Conservation (phyloP, 2,329 filamentous ascomycete species). For the Fusarium beomiforme region DNA sequence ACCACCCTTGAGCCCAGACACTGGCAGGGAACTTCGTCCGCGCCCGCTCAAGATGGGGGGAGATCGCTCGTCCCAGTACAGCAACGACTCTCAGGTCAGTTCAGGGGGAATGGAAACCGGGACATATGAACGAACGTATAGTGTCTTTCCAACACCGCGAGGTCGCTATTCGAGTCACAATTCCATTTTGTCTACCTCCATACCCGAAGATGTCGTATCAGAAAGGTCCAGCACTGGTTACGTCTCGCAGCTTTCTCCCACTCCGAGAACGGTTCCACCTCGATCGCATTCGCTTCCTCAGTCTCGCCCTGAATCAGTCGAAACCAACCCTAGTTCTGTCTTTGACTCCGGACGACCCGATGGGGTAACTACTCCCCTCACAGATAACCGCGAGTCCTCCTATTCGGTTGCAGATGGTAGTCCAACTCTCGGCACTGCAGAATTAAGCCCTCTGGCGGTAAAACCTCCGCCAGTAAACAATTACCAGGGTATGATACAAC, state of each 20-base stretch:
- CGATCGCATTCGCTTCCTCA: slow-evolving; percentile 26
- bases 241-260: slow-evolving; percentile 28
- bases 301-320: slow-evolving; percentile 41
- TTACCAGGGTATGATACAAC: slow-evolving; percentile 26
- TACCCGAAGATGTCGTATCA: slow-evolving; percentile 42
- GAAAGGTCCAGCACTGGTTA: slow-evolving; percentile 28
- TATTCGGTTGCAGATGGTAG: slow-evolving; percentile 37
- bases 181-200: slow-evolving; percentile 40
- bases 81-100: slow-evolving; percentile 37
- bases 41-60: slow-evolving; percentile 32
- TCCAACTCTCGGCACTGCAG: slow-evolving; percentile 38
- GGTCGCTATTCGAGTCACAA: slow-evolving; percentile 36
- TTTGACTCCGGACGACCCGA: slow-evolving; percentile 37
- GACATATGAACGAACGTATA: slow-evolving; percentile 39
- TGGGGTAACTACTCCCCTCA: slow-evolving; percentile 32
- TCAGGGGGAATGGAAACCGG: slow-evolving; percentile 31
- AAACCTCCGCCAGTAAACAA: slow-evolving; percentile 23
- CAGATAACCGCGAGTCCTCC: slow-evolving; percentile 34
- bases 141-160: slow-evolving; percentile 37
- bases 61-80: slow-evolving; percentile 37
- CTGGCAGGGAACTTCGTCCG: slow-evolving; percentile 19
- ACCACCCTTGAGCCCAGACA: slow-evolving; percentile 38
- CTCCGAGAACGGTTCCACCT: slow-evolving; percentile 27
- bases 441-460: slow-evolving; percentile 33
- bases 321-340: slow-evolving; percentile 40